A percentile compares a stretch with the other conserved stretches of the same genome.
These are phyloP conservation scores for Phytophthora pini DNA, from an alignment of 352 stramenopile genomes.

Conservation along the genomic window DNA sequence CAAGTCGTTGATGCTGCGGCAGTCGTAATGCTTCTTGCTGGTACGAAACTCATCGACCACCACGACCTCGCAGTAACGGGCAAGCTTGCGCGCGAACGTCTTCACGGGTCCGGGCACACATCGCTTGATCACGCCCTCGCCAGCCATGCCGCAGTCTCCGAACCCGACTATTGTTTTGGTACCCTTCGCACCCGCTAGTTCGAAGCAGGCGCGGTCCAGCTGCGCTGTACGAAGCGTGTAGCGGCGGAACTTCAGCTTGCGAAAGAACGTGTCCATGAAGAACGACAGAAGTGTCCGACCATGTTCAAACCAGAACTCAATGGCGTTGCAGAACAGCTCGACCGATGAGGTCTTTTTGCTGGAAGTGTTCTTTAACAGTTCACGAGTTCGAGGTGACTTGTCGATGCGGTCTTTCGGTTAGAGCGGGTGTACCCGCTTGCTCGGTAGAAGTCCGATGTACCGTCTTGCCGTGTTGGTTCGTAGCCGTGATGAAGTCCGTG, in stretches of 20 bases:
- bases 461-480: not conserved
- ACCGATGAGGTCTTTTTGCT: slow-evolving; percentile 11
- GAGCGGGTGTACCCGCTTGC: slow-evolving; percentile 5
- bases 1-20: not conserved
- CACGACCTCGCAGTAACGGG: slow-evolving; percentile 9
- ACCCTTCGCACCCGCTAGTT: slow-evolving; percentile 1
- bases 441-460: not conserved
- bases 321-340: not conserved
- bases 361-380: not conserved
- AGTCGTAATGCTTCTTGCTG: slow-evolving; percentile 13
- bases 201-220: not conserved
- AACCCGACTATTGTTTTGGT: slow-evolving; percentile 3
- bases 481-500: not conserved
- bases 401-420: slow-evolving; percentile 10
- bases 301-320: not conserved
- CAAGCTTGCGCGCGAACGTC: slow-evolving; percentile 7
- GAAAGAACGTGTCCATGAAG: not conserved
- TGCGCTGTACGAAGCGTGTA: not conserved
- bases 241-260: not conserved
- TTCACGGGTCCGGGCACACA: not conserved
- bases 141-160: slow-evolving; percentile 6
- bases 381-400: slow-evolving; percentile 3
- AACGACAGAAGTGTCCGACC: not conserved
- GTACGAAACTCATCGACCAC: slow-evolving; percentile 9
- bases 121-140: not conserved